These are phyloP conservation scores for Ligustrum vulgare DNA, from an alignment of 257 asterid species.

Conservation along the genomic window DNA sequence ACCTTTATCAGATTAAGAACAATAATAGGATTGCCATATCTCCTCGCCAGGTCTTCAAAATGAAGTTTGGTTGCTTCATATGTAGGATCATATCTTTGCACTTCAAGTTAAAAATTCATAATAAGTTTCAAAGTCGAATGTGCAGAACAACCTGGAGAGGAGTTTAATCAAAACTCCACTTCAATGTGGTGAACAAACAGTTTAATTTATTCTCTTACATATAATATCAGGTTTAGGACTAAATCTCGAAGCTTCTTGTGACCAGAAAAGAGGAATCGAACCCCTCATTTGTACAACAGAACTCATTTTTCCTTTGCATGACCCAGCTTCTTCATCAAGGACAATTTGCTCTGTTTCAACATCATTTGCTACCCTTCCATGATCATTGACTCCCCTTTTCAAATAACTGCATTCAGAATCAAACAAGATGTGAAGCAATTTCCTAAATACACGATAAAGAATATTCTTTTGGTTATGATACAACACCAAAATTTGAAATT, in stretches of 20 bases:
- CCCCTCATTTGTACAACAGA: slow-evolving; percentile 99
- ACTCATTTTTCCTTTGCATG: slow-evolving; percentile 95
- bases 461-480: background rate
- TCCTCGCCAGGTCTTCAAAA: slow-evolving; percentile 88
- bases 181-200: slow-evolving; percentile 14
- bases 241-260: slow-evolving; percentile 98
- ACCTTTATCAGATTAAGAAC: slow-evolving; percentile 97
- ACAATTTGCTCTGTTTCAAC: slow-evolving; percentile 98
- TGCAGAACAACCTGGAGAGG: slow-evolving; percentile 17
- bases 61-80: slow-evolving; percentile 93
- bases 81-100: slow-evolving; percentile 99
- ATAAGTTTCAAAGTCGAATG: slow-evolving; percentile 16
- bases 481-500: background rate
- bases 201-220: slow-evolving; percentile 50
- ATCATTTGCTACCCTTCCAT: slow-evolving; percentile 98
- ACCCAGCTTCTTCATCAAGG: slow-evolving; percentile 97
- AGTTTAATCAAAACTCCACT: background rate
- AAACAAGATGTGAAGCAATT: slow-evolving; percentile 3
- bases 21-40: slow-evolving; percentile 95
- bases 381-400: slow-evolving; percentile 97
- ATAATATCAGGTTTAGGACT: slow-evolving; percentile 99
- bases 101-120: slow-evolving; percentile 45
- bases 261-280: slow-evolving; percentile 99
- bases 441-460: background rate
- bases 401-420: slow-evolving; percentile 63